A percentile compares a stretch with the other conserved stretches of the same genome.
These are phyloP conservation scores for Dictyophora rubrovolvata DNA, from an alignment of 768 basidiomycete genomes.

Conservation along the genomic window DNA sequence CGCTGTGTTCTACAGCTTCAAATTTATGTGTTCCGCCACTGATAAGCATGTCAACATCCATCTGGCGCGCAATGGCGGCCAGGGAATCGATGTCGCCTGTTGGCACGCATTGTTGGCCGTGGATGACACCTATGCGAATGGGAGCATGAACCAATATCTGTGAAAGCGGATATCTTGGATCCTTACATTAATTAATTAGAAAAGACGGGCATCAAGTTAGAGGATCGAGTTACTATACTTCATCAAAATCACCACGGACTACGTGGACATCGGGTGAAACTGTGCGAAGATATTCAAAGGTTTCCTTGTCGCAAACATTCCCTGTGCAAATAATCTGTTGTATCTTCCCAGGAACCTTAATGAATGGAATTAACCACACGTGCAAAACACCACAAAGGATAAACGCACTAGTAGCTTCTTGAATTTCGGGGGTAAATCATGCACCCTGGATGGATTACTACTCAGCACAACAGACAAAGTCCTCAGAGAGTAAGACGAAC, in stretches of 20 bases:
- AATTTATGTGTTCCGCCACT: slow-evolving; percentile 96
- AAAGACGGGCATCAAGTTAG: neutral
- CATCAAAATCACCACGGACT: slow-evolving; percentile 92
- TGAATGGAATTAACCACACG: neutral
- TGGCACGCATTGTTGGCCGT: slow-evolving; percentile 90
- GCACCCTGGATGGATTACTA: slow-evolving; percentile 29
- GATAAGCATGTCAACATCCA: slow-evolving; percentile 95
- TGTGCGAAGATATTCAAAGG: slow-evolving; percentile 89
- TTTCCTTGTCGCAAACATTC: slow-evolving; percentile 95
- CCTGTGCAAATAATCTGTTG: slow-evolving; percentile 97
- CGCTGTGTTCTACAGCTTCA: slow-evolving; percentile 86
- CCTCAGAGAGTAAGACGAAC: slow-evolving; percentile 6
- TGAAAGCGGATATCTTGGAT: slow-evolving; percentile 67
- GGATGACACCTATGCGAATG: slow-evolving; percentile 84
- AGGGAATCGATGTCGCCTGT: slow-evolving; percentile 89
- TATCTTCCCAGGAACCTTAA: slow-evolving; percentile 80
- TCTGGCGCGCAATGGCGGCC: slow-evolving; percentile 78
- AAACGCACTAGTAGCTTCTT: slow-evolving; percentile 72
- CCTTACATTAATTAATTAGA: slow-evolving; percentile 25
- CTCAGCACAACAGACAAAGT: neutral
- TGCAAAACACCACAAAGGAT: neutral
- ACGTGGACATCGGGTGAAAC: slow-evolving; percentile 90
- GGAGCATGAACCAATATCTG: slow-evolving; percentile 72
- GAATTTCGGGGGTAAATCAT: slow-evolving; percentile 93
- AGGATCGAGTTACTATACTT: slow-evolving; percentile 40